Conservation (phyloP, 257 asterid genomes). For the Ligustrum vulgare region DNA sequence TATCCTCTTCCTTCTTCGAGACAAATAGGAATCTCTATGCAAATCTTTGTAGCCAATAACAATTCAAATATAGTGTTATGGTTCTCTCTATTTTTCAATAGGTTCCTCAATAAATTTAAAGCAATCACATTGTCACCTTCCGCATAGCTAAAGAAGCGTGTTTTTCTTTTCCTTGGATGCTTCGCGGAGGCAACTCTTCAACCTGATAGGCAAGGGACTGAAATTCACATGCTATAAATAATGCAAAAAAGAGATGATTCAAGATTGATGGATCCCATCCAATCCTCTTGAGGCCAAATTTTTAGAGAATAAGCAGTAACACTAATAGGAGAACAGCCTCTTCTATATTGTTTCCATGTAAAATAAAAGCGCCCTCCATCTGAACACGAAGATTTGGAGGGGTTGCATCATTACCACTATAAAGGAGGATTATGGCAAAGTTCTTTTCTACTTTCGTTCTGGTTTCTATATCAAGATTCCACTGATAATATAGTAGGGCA, state of each 20-base stretch:
- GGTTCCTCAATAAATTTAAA: too few relatives aligned
- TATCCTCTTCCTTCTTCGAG: too few relatives aligned
- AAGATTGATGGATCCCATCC: slow-evolving; percentile 78
- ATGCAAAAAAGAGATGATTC: slow-evolving; percentile 71
- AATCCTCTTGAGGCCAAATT: slow-evolving; percentile 33
- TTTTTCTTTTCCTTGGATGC: too few relatives aligned
- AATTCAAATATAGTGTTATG: too few relatives aligned
- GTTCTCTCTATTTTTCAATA: too few relatives aligned
- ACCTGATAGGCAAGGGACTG: slow-evolving; percentile 55
- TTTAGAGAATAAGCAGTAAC: slow-evolving; percentile 57
- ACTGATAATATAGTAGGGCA: slow-evolving; percentile 73
- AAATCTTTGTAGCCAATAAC: too few relatives aligned
- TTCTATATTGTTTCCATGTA: slow-evolving; percentile 72
- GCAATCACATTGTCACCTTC: too few relatives aligned
- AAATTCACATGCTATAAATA: slow-evolving; percentile 67
- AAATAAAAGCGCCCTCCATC: slow-evolving; percentile 60
- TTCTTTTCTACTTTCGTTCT: slow-evolving; percentile 66
- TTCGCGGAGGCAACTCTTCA: too few relatives aligned
- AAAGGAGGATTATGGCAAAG: slow-evolving; percentile 74
- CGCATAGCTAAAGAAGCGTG: too few relatives aligned
- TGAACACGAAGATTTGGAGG: slow-evolving; percentile 88
- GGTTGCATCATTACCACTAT: slow-evolving; percentile 73
- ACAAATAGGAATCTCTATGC: too few relatives aligned
- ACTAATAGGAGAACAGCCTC: slow-evolving; percentile 87
- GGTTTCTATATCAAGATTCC: slow-evolving; percentile 70